Evolutionary conservation across 129 eudicot genomes (phyloP), one percentile per base, ranked within the genome.

Genomic region (Centrapalus pauciflorus): DNA sequence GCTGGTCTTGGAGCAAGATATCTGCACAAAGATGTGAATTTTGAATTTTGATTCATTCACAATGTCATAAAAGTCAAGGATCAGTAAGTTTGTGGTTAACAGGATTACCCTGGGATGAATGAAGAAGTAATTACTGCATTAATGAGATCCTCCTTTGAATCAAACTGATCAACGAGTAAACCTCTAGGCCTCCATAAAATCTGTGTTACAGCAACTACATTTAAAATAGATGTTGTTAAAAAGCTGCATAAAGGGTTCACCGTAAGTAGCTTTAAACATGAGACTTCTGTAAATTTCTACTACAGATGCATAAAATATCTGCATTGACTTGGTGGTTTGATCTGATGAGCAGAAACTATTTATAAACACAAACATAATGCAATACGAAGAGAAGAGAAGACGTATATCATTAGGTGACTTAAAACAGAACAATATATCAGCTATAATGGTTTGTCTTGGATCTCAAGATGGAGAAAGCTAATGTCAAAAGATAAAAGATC

Each of bases 1-100:
- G 95, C 99, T 61, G 99, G 99, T 72, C 88, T 94, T 70, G 99
- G 99, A 38, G 99, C 95, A 76, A 94, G 96, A 86, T 94, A 94
- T 73, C 99, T 94, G 80, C 72, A 75, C n/a, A 41, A n/a, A 58
- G 55, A 28, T 19, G 35, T 27, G 35, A 60, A 3, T 8, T 41
- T 61, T 13, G 23, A 55, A 6, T 7, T 45, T 49, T 38, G 75
- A 43, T 52, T 62, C 32, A 34, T 51, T 37, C 43, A 16, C 49
- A 48, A 62, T 30, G 75, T 8, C 58, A 45, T 51, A 43, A 21
- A 35, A 61, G 28, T 48, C n/a, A 75, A 5, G 11, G 14, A 65
- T 21, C 43, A 64, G 65, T 51, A 54, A 21, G 27, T 13, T 29
- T 13, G 49, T 23, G 27, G 69, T 4, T 14, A 8, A 28, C 11